Conservation (phyloP, 1,139 yeast genomes). For the Taphrina pruni region DNA sequence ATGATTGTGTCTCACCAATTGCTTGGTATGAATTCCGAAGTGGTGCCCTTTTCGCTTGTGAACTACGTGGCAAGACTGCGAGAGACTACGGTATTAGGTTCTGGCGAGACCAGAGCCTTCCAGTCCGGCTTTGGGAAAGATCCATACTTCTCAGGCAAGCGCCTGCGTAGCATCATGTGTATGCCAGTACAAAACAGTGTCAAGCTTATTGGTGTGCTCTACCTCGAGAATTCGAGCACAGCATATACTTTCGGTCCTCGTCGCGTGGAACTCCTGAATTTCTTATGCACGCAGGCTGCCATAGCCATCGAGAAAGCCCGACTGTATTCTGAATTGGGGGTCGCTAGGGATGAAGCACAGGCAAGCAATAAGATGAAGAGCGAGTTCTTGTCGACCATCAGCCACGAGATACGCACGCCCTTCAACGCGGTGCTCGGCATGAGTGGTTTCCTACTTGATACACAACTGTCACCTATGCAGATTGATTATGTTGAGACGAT, state of each 20-base stretch:
- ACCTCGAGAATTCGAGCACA: slow-evolving; percentile 46
- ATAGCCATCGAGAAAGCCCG: slow-evolving; percentile 47
- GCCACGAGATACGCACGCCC: slow-evolving; percentile 91
- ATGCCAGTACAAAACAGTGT: slow-evolving; percentile 46
- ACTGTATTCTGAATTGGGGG: slow-evolving; percentile 50
- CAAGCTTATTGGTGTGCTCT: slow-evolving; percentile 43
- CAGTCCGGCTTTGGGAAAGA: slow-evolving; percentile 41
- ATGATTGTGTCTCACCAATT: slow-evolving; percentile 38
- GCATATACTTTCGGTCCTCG: slow-evolving; percentile 42
- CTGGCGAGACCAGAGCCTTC: slow-evolving; percentile 44
- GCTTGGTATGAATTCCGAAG: slow-evolving; percentile 40
- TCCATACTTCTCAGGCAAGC: slow-evolving; percentile 38
- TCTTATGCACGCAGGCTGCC: slow-evolving; percentile 46
- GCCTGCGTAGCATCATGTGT: slow-evolving; percentile 45
- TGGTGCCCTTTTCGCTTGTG: slow-evolving; percentile 43
- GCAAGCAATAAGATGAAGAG: slow-evolving; percentile 60
- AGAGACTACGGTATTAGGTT: slow-evolving; percentile 44
- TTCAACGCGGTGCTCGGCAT: slow-evolving; percentile 90
- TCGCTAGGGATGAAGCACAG: slow-evolving; percentile 48
- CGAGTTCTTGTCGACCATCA: slow-evolving; percentile 86
- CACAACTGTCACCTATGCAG: slow-evolving; percentile 77
- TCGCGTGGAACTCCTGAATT: slow-evolving; percentile 44
- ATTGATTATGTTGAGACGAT: slow-evolving; percentile 81
- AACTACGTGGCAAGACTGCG: slow-evolving; percentile 44
- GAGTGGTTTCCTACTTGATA: slow-evolving; percentile 85